Evolutionary conservation across 2,329 filamentous ascomycete species (phyloP).

Genomic region (Colletotrichum godetiae): DNA sequence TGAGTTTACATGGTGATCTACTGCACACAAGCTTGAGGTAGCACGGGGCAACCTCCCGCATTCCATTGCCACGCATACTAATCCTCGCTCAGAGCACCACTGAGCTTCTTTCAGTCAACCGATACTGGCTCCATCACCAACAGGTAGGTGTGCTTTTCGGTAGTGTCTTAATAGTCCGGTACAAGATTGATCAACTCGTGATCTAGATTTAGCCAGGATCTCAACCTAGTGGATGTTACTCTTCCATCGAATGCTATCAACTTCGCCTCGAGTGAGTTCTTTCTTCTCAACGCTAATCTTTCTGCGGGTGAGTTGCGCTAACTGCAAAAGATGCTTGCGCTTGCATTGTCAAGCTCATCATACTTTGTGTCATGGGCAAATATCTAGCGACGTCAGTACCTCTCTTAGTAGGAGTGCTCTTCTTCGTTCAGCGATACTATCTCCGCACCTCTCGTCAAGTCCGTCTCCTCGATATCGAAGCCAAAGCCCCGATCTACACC

Average conservation of each 20-base stretch:
- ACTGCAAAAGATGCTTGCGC: background rate
- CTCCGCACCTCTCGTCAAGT: constrained; percentile 46
- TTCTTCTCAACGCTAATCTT: background rate
- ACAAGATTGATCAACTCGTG: background rate
- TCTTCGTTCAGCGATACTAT: constrained; percentile 39
- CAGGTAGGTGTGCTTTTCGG: background rate
- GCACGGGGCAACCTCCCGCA: too few species aligned
- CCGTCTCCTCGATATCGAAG: constrained; percentile 45
- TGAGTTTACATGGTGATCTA: constrained; percentile 4
- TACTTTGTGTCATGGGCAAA: constrained; percentile 8
- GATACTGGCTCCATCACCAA: constrained; percentile 6
- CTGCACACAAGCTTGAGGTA: constrained; percentile 7
- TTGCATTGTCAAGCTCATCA: constrained; percentile 9
- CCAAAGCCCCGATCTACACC: constrained; percentile 43
- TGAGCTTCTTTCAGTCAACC: constrained; percentile 10
- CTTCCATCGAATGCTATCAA: constrained; percentile 2
- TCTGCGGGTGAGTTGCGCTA: background rate
- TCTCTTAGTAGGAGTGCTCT: constrained; percentile 40
- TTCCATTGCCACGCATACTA: background rate
- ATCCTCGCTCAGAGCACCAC: background rate
- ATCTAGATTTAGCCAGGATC: constrained; percentile 4
- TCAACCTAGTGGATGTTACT: constrained; percentile 1
- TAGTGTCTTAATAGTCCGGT: too few species aligned
- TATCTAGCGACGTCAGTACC: constrained; percentile 42
- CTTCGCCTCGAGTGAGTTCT: background rate